phyloP scores from a whole-genome alignment of 2,329 filamentous ascomycete species.

The Arthrinium puccinioides region DNA sequence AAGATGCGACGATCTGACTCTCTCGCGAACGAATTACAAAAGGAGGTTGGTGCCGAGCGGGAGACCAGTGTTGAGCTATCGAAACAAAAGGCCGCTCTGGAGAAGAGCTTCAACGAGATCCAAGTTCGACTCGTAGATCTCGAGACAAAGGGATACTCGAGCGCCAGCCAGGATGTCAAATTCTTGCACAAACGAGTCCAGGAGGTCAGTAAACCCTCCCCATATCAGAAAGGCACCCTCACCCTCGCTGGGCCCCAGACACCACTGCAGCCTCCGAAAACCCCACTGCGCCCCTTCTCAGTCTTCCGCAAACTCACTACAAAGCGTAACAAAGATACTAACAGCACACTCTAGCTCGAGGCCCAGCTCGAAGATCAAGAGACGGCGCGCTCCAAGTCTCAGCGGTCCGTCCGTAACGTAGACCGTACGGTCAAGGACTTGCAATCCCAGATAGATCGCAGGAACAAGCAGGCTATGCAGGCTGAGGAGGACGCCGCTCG shows the following conservation, averaged over 20 bases:
- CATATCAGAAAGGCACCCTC: no score
- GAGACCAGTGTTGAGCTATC: conserved; percentile 76
- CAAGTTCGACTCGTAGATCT: conserved; percentile 87
- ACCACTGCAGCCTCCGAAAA: no score
- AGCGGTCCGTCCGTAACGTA: conserved; percentile 83
- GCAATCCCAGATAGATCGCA: conserved; percentile 84
- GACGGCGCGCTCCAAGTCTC: conserved; percentile 68
- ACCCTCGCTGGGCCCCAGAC: conserved; percentile 4
- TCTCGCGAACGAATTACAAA: conserved; percentile 80
- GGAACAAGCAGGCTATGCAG: conserved; percentile 78
- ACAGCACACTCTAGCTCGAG: conserved; percentile 60
- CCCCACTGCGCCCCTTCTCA: conserved; percentile 15
- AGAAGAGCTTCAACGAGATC: conserved; percentile 85
- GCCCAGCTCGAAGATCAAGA: conserved; percentile 79
- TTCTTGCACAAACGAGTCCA: conserved; percentile 92
- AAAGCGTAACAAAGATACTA: conserved; percentile 12
- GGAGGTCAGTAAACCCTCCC: conserved; percentile 58
- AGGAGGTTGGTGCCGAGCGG: conserved; percentile 80
- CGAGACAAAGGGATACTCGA: conserved; percentile 95
- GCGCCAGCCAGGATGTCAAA: conserved; percentile 87
- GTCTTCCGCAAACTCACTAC: conserved; percentile 15
- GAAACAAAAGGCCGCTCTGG: conserved; percentile 81
- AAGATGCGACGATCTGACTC: conserved; percentile 96
- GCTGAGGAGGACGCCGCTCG: conserved; percentile 78
- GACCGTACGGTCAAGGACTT: conserved; percentile 92